Evolutionary conservation across 1,139 yeast species (phyloP), one percentile per base, ranked within the genome.

Genomic region (Blastobotrys capitulatus): DNA sequence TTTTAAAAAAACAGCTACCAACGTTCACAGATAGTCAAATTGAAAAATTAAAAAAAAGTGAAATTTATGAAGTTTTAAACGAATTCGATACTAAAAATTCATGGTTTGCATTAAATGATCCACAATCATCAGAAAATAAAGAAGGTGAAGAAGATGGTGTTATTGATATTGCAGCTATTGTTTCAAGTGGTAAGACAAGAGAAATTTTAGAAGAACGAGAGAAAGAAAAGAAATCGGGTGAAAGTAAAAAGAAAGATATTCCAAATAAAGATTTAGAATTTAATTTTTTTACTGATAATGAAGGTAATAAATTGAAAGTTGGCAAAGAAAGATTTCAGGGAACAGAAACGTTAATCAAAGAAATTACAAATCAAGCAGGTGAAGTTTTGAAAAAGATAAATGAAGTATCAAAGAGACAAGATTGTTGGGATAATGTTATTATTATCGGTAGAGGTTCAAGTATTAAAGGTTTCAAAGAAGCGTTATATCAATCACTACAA

Each of bases 251-350:
- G 15, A 70, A 64, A 46, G 78, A 76, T 55, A 60, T 59, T 26
- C 59, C 69, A 16, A 71, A 71, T 54, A 61, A 57, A 46, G 73
- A 69, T 25, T 55, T 75, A 71, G 59, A 86, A 80, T 62, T 71
- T 26, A 90, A 88, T 64, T 66, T 72, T 8, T 90, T 89, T 62
- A 65, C 72, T 29, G 95, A 85, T 64, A 68, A 69, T 10, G 65
- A 76, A 10, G 83, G 85, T 1, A 72, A 76, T 46, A 71, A 71
- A 49, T 63, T 86, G 16, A 72, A 72, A 22, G 81, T 92, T 9
- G 97, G 97, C 6, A 85, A 82, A 54, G 96, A 89, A 67, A 75
- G 98, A 58, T 92, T 92, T 68, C 83, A 79, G 61, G 97, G 96
- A 1, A 72, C 85, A 31, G 79, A 76, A 45, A 72, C 68, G 32